Conservation (phyloP, 345 rosid genomes). For the Dipteronia dyeriana region DNA sequence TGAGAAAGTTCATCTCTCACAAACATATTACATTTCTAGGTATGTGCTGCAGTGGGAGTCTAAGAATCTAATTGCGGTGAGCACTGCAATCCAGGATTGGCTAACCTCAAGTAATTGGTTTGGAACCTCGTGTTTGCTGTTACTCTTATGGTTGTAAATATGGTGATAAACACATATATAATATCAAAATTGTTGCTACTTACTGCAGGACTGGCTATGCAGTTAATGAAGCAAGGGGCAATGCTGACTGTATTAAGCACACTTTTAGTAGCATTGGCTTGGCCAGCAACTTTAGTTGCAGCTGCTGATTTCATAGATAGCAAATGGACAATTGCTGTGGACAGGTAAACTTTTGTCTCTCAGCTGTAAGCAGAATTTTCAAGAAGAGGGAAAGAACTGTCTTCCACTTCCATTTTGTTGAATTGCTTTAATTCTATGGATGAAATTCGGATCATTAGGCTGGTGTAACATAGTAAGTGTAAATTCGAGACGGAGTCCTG, state of each 20-base stretch:
- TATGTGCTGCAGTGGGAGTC: constrained; percentile 95
- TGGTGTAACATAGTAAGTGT: background rate
- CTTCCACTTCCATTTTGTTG: constrained; percentile 15
- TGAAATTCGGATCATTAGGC: too few relatives aligned
- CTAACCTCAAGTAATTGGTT: constrained; percentile 88
- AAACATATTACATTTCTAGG: constrained; percentile 41
- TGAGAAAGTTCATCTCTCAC: background rate
- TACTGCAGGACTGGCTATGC: constrained; percentile 65
- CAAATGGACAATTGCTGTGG: constrained; percentile 84
- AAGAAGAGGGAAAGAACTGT: constrained; percentile 6
- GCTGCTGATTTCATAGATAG: constrained; percentile 96
- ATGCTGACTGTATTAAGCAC: constrained; percentile 91
- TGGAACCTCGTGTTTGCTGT: constrained; percentile 24
- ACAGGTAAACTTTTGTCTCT: constrained; percentile 58
- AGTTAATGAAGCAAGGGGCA: constrained; percentile 94
- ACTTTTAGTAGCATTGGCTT: constrained; percentile 79
- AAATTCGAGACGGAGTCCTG: constrained; percentile 2
- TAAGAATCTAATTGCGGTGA: constrained; percentile 80
- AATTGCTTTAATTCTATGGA: background rate
- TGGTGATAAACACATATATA: background rate
- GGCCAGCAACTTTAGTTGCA: constrained; percentile 80
- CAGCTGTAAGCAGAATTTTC: constrained; percentile 5
- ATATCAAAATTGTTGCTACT: constrained; percentile 24
- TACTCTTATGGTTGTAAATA: constrained; percentile 11
- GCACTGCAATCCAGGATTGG: constrained; percentile 98